Percentiles rank a stretch among this genome's conserved stretches.
Evolutionary conservation across 129 eudicot species (phyloP).

Genomic region (Glebionis coronaria): DNA sequence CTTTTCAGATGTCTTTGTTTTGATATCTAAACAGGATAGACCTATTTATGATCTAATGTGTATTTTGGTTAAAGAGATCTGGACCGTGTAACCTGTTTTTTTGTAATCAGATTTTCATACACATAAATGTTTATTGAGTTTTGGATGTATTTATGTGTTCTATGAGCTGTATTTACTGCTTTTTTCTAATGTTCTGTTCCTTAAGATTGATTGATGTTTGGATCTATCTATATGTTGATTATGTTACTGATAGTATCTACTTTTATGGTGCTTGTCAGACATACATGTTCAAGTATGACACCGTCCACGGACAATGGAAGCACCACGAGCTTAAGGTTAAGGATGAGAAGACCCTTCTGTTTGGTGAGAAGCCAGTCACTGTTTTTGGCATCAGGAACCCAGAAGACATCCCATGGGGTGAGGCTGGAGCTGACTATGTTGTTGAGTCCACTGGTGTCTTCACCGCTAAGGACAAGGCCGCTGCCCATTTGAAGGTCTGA

Average conservation of each 20-base stretch:
- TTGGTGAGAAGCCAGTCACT: neutral
- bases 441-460: slow-evolving; percentile 84
- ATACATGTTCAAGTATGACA: slow-evolving; percentile 76
- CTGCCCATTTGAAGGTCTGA: slow-evolving; percentile 76
- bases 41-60: too few relatives aligned
- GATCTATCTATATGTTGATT: too few relatives aligned
- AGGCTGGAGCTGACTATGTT: slow-evolving; percentile 64
- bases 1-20: too few relatives aligned
- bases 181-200: too few relatives aligned
- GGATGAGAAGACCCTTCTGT: slow-evolving; percentile 1
- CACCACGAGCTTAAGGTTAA: slow-evolving; percentile 1
- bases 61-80: neutral
- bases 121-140: neutral
- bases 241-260: too few relatives aligned
- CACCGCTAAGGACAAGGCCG: slow-evolving; percentile 83
- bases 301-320: slow-evolving; percentile 35
- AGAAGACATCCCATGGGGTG: slow-evolving; percentile 83
- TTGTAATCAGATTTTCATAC: too few relatives aligned
- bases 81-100: neutral
- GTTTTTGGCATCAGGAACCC: slow-evolving; percentile 39
- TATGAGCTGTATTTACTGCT: too few relatives aligned
- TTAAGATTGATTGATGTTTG: too few relatives aligned
- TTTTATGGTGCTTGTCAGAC: slow-evolving; percentile 20
- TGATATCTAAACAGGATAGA: too few relatives aligned
- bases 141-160: too few relatives aligned